A percentile compares a stretch with the other conserved stretches of the same genome.
Evolutionary conservation across 768 basidiomycete species (phyloP).

Genomic region (Xerocomus brunneocitrinus): DNA sequence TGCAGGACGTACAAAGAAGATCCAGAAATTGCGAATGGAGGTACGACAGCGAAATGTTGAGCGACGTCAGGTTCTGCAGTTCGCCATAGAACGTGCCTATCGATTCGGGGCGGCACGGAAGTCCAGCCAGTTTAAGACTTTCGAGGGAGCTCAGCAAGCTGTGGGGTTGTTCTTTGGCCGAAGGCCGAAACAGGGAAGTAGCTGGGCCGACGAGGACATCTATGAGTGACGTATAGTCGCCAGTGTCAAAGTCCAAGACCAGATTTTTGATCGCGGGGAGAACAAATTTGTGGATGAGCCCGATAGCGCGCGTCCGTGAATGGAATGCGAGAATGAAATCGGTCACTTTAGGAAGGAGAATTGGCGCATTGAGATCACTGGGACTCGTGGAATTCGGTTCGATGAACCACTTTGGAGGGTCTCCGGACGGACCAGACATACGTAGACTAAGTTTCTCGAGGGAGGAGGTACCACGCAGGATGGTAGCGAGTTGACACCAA

Average conservation of each 20-base stretch:
- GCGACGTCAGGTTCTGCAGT: conserved; percentile 41
- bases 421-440: conserved; percentile 52
- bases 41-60: conserved; percentile 38
- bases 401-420: conserved; percentile 34
- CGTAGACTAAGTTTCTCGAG: conserved; percentile 50
- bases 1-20: conserved; percentile 7
- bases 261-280: conserved; percentile 36
- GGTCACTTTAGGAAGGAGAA: conserved; percentile 28
- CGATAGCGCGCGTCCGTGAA: conserved; percentile 38
- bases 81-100: conserved; percentile 41
- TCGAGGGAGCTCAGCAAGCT: conserved; percentile 43
- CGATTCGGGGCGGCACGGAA: conserved; percentile 38
- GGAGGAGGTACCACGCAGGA: conserved; percentile 50
- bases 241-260: conserved; percentile 51
- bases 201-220: conserved; percentile 33
- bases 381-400: conserved; percentile 15
- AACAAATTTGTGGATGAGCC: conserved; percentile 23
- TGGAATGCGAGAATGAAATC: conserved; percentile 49
- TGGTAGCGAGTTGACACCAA: conserved; percentile 47
- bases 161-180: conserved; percentile 33
- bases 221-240: conserved; percentile 51
- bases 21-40: conserved; percentile 28
- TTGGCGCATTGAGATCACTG: conserved; percentile 25
- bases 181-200: conserved; percentile 25
- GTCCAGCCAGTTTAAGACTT: conserved; percentile 47